A percentile compares a stretch with the other conserved stretches of the same genome.
phyloP scores from a whole-genome alignment of 2,329 filamentous ascomycete species.

The Stromatinia cepivora region DNA sequence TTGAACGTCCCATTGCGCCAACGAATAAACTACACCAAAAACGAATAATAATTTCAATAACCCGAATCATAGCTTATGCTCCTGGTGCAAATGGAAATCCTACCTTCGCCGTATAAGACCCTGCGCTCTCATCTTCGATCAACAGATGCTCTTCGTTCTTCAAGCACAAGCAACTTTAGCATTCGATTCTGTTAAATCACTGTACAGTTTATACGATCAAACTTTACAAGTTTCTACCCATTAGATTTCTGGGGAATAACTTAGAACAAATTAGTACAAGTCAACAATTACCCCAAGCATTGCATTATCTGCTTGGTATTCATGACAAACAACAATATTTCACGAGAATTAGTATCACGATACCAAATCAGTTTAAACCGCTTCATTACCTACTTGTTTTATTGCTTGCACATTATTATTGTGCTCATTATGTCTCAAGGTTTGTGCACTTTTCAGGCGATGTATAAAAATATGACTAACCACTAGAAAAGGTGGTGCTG shows the following conservation, averaged over 20 bases:
- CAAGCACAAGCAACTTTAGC: slow-evolving; percentile 5
- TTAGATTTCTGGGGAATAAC: neutral
- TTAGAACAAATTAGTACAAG: neutral
- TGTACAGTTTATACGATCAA: neutral
- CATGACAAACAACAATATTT: slow-evolving; percentile 12
- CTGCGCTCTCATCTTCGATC: neutral
- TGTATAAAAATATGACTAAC: slow-evolving; percentile 14
- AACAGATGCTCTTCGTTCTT: neutral
- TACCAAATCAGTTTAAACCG: slow-evolving; percentile 1
- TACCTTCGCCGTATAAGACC: neutral
- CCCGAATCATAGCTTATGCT: neutral
- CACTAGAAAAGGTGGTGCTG: slow-evolving; percentile 17
- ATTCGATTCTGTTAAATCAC: neutral
- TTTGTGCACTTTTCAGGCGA: slow-evolving; percentile 16
- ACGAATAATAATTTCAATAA: neutral
- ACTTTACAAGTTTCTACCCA: neutral
- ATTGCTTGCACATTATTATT: slow-evolving; percentile 14
- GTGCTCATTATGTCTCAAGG: slow-evolving; percentile 21
- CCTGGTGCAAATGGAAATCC: slow-evolving; percentile 1
- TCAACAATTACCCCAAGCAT: neutral
- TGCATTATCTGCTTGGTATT: slow-evolving; percentile 4
- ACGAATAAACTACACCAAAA: neutral
- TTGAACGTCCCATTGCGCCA: neutral
- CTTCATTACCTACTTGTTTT: slow-evolving; percentile 14
- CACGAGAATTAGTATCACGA: neutral